phyloP scores from a whole-genome alignment of 176 grass and related monocot species.

The Phoenix roebelenii region DNA sequence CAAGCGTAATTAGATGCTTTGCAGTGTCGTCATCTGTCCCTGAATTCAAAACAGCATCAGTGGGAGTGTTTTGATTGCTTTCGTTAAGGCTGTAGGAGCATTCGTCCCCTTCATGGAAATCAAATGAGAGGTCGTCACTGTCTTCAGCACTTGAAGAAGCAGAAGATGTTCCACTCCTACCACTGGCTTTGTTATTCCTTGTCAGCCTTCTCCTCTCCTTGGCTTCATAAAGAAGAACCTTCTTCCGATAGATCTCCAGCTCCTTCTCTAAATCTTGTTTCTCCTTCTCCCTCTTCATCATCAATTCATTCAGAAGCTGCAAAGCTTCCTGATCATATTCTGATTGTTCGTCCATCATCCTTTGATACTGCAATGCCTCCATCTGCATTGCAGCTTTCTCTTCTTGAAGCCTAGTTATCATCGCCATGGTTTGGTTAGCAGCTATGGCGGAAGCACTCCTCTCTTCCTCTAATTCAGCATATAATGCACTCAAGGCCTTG shows the following conservation, averaged over 20 bases:
- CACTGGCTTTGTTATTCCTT: conserved; percentile 46
- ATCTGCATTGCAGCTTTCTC: conserved; percentile 99
- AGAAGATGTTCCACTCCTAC: conserved; percentile 50
- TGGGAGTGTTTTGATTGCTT: conserved; percentile 45
- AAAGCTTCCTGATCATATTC: conserved; percentile 98
- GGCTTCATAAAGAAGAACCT: conserved; percentile 54
- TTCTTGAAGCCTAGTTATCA: conserved; percentile 98
- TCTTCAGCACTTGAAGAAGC: conserved; percentile 83
- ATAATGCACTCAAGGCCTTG: conserved; percentile 57
- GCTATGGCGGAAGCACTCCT: conserved; percentile 78
- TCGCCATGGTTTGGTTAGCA: conserved; percentile 96
- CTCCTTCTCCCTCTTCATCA: conserved; percentile 90
- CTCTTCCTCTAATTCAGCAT: conserved; percentile 89
- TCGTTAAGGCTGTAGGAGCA: conserved; percentile 47
- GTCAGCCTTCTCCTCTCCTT: conserved; percentile 47
- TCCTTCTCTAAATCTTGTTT: conserved; percentile 85
- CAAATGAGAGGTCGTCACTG: conserved; percentile 52
- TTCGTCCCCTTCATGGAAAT: conserved; percentile 52
- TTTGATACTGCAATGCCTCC: conserved; percentile 95
- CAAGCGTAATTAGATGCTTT: conserved; percentile 42
- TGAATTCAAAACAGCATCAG: conserved; percentile 44
- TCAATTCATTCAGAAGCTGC: conserved; percentile 72
- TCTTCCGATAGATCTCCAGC: conserved; percentile 48
- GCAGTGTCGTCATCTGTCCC: conserved; percentile 32
- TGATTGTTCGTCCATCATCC: conserved; percentile 96